Evolutionary conservation across 75 land plant genomes (phyloP).

Genomic region (Chamaecyparis obtusa): DNA sequence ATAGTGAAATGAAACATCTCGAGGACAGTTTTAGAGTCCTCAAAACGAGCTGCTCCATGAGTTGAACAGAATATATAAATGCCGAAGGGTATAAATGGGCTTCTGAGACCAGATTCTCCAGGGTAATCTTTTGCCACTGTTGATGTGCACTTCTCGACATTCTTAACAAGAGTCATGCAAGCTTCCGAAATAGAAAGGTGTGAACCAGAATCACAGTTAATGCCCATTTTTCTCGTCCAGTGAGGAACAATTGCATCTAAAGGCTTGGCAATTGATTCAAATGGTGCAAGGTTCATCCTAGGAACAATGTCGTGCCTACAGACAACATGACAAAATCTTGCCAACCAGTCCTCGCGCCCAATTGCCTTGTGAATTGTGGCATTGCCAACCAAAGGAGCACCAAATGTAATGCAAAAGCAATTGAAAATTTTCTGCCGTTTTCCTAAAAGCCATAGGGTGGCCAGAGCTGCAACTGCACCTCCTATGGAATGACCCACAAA

Average conservation of each 20-base stretch:
- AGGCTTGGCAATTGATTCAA: slow-evolving; percentile 24
- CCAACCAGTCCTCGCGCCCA: slow-evolving; percentile 48
- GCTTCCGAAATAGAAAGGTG: not conserved
- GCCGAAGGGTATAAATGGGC: slow-evolving; percentile 66
- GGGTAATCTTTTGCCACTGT: not conserved
- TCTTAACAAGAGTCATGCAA: slow-evolving; percentile 1
- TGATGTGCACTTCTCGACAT: not conserved
- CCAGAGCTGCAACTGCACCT: no score
- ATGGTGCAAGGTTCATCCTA: slow-evolving; percentile 46
- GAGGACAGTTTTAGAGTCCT: slow-evolving; percentile 49
- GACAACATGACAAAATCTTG: slow-evolving; percentile 42
- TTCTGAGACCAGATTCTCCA: not conserved
- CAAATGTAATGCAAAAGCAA: no score
- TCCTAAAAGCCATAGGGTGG: no score
- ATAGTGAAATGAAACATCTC: slow-evolving; percentile 25
- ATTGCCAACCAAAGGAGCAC: slow-evolving; percentile 27
- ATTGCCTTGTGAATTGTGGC: slow-evolving; percentile 34
- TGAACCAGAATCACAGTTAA: not conserved
- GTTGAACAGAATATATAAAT: slow-evolving; percentile 36
- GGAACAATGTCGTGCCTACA: slow-evolving; percentile 52
- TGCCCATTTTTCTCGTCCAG: slow-evolving; percentile 13
- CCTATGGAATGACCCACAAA: no score
- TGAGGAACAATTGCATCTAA: slow-evolving; percentile 23
- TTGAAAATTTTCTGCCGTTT: no score
- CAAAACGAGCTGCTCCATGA: slow-evolving; percentile 22